Evolutionary conservation across 768 basidiomycete species (phyloP).

Genomic region (Lentinus tigrinus): DNA sequence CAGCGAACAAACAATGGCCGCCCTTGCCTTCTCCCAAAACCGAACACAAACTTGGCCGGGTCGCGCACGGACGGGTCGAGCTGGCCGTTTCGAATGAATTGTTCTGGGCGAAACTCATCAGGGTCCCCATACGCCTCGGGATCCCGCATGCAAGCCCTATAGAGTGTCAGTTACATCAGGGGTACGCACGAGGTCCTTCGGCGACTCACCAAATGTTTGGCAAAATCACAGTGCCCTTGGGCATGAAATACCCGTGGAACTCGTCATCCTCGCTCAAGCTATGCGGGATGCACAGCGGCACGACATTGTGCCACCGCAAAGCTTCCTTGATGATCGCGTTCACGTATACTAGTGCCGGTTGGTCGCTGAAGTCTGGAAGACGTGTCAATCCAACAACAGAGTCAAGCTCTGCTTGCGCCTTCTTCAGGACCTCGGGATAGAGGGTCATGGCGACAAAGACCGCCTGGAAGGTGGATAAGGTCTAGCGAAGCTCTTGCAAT

Average conservation of each 20-base stretch:
- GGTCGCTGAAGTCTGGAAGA: conserved; percentile 27
- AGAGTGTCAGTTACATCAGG: background rate
- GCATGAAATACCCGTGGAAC: conserved; percentile 1
- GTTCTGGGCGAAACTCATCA: conserved; percentile 8
- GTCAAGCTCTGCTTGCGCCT: conserved; percentile 38
- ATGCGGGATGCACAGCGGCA: conserved; percentile 5
- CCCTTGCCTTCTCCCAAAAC: conserved; percentile 22
- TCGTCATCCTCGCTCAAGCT: background rate
- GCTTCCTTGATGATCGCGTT: conserved; percentile 33
- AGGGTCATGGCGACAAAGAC: conserved; percentile 23
- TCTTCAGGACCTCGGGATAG: conserved; percentile 29
- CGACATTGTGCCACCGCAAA: conserved; percentile 14
- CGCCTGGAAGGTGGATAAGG: conserved; percentile 5
- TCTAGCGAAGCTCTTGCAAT: conserved; percentile 1
- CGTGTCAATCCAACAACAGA: conserved; percentile 33
- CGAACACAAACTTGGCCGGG: conserved; percentile 13
- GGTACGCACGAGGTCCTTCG: too few relatives aligned
- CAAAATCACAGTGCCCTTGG: background rate
- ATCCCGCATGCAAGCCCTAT: conserved; percentile 10
- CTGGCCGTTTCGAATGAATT: background rate
- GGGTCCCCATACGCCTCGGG: background rate
- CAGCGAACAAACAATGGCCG: too few relatives aligned
- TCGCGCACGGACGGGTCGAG: background rate
- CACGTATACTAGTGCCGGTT: conserved; percentile 25
- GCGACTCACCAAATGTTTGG: conserved; percentile 17